Evolutionary conservation across 1,284 basidiomycete genomes (phyloP).

Genomic region (Stereum hirsutum): DNA sequence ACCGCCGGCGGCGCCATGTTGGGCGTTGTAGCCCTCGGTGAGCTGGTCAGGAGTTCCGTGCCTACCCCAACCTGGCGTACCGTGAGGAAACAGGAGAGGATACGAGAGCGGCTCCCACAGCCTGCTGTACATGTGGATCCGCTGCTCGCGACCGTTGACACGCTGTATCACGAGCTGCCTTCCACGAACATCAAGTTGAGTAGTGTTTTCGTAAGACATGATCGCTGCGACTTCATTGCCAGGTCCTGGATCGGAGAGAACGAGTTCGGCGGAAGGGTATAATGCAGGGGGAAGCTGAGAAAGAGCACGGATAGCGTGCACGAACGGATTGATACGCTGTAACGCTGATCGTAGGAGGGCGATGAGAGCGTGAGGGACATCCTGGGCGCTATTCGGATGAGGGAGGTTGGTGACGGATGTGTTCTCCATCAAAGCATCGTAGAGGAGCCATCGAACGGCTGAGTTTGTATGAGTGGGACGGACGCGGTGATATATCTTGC

Average conservation of each 20-base stretch:
- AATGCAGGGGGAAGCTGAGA: background rate
- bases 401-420: constrained; percentile 4
- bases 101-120: constrained; percentile 26
- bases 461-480: constrained; percentile 17
- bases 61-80: constrained; percentile 23
- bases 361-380: constrained; percentile 12
- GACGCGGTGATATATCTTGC: constrained; percentile 23
- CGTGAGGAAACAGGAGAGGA: constrained; percentile 25
- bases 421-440: constrained; percentile 18
- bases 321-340: constrained; percentile 17
- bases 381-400: constrained; percentile 10
- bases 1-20: no score
- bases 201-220: constrained; percentile 19
- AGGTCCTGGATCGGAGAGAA: constrained; percentile 15
- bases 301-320: constrained; percentile 3
- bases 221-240: constrained; percentile 20
- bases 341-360: no score
- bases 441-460: constrained; percentile 23
- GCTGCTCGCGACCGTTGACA: constrained; percentile 5
- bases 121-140: constrained; percentile 18
- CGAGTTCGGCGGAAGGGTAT: constrained; percentile 9
- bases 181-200: constrained; percentile 9
- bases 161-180: constrained; percentile 12
- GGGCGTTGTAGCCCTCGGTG: background rate
- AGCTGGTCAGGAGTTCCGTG: background rate